A percentile compares a stretch with the other conserved stretches of the same genome.
Evolutionary conservation across 352 stramenopile species (phyloP).

Genomic region (Globisporangium yorkense): DNA sequence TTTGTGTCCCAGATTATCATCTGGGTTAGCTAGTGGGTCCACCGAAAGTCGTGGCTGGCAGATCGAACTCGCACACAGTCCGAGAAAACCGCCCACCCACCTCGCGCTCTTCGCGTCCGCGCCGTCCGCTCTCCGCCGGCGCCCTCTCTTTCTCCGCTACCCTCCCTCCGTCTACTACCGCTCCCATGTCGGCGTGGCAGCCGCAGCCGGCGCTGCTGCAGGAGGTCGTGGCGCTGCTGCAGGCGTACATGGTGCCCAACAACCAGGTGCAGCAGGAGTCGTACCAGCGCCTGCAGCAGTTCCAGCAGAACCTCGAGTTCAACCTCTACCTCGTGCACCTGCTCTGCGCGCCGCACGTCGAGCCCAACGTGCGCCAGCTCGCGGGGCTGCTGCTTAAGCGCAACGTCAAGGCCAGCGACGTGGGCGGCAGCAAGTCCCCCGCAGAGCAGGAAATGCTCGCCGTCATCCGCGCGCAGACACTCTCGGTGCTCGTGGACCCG

Average conservation of each 20-base stretch:
- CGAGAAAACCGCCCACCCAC: neutral
- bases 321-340: slow-evolving; percentile 86
- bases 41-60: neutral
- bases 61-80: neutral
- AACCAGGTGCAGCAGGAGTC: slow-evolving; percentile 80
- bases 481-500: slow-evolving; percentile 60
- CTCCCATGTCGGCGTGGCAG: slow-evolving; percentile 56
- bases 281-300: slow-evolving; percentile 81
- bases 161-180: neutral
- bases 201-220: slow-evolving; percentile 66
- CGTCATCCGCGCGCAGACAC: slow-evolving; percentile 71
- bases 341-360: slow-evolving; percentile 52
- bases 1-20: neutral
- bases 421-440: slow-evolving; percentile 36
- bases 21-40: neutral
- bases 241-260: slow-evolving; percentile 81
- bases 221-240: slow-evolving; percentile 72
- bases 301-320: slow-evolving; percentile 87
- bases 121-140: neutral
- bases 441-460: slow-evolving; percentile 73
- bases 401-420: slow-evolving; percentile 80
- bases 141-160: neutral
- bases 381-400: slow-evolving; percentile 81
- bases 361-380: slow-evolving; percentile 69
- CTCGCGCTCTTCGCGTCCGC: too few species aligned